phyloP scores from a whole-genome alignment of 495 filamentous ascomycete genomes.

The Podospora anserina region DNA sequence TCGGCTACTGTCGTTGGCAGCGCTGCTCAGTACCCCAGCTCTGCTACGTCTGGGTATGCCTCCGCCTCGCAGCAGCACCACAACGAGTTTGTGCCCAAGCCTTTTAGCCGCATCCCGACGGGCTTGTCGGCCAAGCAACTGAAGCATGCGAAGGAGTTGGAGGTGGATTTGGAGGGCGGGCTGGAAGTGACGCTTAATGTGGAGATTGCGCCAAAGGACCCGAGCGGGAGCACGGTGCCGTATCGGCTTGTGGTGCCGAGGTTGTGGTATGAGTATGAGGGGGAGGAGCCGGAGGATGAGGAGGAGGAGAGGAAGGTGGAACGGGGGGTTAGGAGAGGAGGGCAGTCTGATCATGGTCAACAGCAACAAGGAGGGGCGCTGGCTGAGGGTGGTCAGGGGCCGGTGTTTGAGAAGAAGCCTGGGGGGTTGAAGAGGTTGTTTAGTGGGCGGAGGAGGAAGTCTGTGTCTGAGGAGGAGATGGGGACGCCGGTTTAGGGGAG shows the following conservation, averaged over 20 bases:
- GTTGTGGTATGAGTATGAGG: constrained; percentile 55
- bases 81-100: constrained; percentile 32
- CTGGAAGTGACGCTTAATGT: constrained; percentile 82
- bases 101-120: constrained; percentile 71
- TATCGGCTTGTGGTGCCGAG: constrained; percentile 84
- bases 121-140: constrained; percentile 61
- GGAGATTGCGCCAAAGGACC: constrained; percentile 80
- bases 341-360: constrained; percentile 12
- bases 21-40: constrained; percentile 2
- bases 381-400: constrained; percentile 3
- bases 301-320: not conserved
- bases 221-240: constrained; percentile 80
- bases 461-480: not conserved
- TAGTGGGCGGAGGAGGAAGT: not conserved
- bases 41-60: not conserved
- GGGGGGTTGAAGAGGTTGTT: constrained; percentile 9
- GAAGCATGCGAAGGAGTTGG: constrained; percentile 28
- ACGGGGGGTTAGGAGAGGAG: constrained; percentile 10
- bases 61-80: not conserved
- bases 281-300: constrained; percentile 25
- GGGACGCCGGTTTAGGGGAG: too few relatives aligned
- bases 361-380: constrained; percentile 10
- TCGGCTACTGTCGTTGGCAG: constrained; percentile 19
- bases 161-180: constrained; percentile 68
- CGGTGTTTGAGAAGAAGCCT: constrained; percentile 14